phyloP scores from a whole-genome alignment of 2,329 filamentous ascomycete genomes.

The Penicillium sp. region DNA sequence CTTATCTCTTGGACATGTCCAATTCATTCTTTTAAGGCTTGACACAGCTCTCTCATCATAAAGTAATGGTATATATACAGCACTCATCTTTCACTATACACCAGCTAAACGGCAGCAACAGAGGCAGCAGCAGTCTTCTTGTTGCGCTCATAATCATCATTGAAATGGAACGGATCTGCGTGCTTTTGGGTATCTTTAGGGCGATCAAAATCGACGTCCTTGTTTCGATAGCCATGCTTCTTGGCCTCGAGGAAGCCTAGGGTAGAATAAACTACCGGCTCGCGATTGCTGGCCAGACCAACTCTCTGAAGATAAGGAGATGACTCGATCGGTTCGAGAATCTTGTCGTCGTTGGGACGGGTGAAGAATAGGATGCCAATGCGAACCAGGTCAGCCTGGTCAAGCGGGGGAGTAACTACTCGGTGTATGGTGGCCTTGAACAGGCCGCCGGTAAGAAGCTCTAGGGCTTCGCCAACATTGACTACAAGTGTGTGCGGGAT shows the following conservation, averaged over 20 bases:
- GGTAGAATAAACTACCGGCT: neutral
- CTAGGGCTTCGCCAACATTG: slow-evolving; percentile 1
- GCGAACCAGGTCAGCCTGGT: neutral
- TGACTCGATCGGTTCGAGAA: neutral
- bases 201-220: neutral
- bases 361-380: neutral
- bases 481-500: neutral
- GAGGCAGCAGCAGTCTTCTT: neutral
- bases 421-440: slow-evolving; percentile 6
- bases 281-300: neutral
- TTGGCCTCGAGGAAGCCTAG: neutral
- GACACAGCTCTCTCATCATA: too few relatives aligned
- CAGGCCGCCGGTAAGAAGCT: neutral
- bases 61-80: too few relatives aligned
- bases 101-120: too few relatives aligned
- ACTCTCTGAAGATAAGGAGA: neutral
- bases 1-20: too few relatives aligned
- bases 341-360: neutral
- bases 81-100: too few relatives aligned
- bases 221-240: neutral
- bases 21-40: too few relatives aligned
- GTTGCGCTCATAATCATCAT: neutral
- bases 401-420: neutral
- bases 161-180: neutral
- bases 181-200: neutral